Conservation (phyloP, 352 stramenopile species). For the Globisporangium yorkense region DNA sequence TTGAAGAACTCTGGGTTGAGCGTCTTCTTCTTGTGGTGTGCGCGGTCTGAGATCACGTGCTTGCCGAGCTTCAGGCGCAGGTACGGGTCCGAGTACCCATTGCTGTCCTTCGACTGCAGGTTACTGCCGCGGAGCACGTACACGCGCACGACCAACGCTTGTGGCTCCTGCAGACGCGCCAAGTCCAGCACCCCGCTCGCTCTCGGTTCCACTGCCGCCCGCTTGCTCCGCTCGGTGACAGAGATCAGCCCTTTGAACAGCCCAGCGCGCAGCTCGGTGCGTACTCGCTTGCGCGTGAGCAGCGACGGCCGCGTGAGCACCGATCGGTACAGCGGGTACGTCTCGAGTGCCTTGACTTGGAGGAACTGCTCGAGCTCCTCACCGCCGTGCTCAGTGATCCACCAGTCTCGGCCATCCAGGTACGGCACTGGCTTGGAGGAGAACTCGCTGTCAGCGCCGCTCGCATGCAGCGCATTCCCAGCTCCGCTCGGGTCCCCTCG, state of each 20-base stretch:
- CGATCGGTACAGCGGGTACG: conserved; percentile 59
- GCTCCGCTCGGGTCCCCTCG: conserved; percentile 1
- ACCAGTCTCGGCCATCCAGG: conserved; percentile 62
- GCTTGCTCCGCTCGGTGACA: conserved; percentile 35
- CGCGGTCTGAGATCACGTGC: conserved; percentile 54
- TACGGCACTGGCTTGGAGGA: conserved; percentile 29
- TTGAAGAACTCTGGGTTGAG: conserved; percentile 78
- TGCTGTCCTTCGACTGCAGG: conserved; percentile 74
- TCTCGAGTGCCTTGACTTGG: conserved; percentile 62
- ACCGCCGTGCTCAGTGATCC: conserved; percentile 54
- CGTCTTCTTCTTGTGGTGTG: conserved; percentile 65
- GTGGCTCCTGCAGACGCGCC: conserved; percentile 37
- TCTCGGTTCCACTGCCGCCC: background rate
- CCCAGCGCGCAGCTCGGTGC: conserved; percentile 53
- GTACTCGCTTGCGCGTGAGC: conserved; percentile 41
- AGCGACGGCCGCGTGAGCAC: conserved; percentile 54
- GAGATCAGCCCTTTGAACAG: conserved; percentile 80
- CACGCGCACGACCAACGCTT: conserved; percentile 56
- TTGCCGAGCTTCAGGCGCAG: conserved; percentile 72
- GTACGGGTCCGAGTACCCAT: conserved; percentile 79
- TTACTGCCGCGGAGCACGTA: conserved; percentile 71
- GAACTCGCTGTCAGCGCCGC: conserved; percentile 6
- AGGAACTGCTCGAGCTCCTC: conserved; percentile 82
- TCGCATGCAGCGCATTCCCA: conserved; percentile 1
- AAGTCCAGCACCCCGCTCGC: conserved; percentile 35